phyloP scores from a whole-genome alignment of 352 stramenopile species.

The Ophiocytium majus region DNA sequence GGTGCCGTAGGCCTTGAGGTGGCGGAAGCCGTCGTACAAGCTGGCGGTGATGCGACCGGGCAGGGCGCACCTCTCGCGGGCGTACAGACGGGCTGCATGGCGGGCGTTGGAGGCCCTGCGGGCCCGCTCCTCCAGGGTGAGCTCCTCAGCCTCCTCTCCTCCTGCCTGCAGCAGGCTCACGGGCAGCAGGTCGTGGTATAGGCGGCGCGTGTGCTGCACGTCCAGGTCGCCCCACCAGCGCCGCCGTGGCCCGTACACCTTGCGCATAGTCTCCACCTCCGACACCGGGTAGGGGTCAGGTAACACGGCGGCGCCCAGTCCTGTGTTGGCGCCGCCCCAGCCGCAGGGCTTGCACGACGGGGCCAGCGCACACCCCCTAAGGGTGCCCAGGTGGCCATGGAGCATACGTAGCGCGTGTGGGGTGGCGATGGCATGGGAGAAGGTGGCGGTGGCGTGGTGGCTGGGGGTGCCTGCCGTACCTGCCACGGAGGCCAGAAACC shows the following conservation, averaged over 20 bases:
- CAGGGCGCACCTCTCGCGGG: constrained; percentile 66
- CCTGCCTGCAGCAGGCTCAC: constrained; percentile 58
- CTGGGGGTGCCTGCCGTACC: too few relatives aligned
- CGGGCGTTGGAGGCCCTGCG: constrained; percentile 67
- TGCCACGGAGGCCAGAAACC: not conserved
- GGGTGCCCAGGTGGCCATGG: not conserved
- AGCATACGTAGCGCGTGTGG: not conserved
- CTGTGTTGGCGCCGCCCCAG: not conserved
- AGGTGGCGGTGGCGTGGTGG: too few relatives aligned
- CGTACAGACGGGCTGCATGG: constrained; percentile 72
- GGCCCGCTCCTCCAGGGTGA: constrained; percentile 64
- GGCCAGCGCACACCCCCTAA: not conserved
- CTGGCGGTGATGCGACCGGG: constrained; percentile 63
- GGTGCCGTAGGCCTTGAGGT: constrained; percentile 61
- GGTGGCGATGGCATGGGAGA: too few relatives aligned
- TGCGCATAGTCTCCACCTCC: constrained; percentile 62
- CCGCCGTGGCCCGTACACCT: constrained; percentile 68
- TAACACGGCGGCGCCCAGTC: constrained; percentile 12
- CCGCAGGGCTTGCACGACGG: not conserved
- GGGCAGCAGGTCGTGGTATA: constrained; percentile 76
- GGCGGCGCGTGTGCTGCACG: constrained; percentile 61
- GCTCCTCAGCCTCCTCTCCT: constrained; percentile 22
- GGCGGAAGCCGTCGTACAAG: constrained; percentile 70
- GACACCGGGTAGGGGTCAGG: constrained; percentile 41
- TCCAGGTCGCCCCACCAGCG: constrained; percentile 76